Evolutionary conservation across 352 stramenopile species (phyloP), one percentile per base, ranked within the genome.

Genomic region (Globisporangium solare): DNA sequence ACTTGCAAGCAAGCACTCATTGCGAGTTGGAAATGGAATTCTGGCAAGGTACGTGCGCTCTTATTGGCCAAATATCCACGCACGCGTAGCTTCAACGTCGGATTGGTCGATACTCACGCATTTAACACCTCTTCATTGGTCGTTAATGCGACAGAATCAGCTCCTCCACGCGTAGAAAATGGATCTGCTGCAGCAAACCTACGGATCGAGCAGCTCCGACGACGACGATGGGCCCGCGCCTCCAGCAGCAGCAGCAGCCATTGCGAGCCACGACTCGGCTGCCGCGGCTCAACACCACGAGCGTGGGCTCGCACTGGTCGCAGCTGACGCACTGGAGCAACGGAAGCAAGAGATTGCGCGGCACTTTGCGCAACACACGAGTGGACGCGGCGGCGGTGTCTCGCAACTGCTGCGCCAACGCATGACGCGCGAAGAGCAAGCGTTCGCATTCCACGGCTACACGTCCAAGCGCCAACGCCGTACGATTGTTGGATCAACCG

Each of bases 391-490:
- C 37, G 37, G 37, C 24, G 24, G 24, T 7, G 3, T 32, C 15
- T 12, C 10, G 21, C 37, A 39, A 32, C n/a, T 54, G 12, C 37
- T 41, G 14, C 39, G 41, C 10, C 47, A 17, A 27, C 49, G 47
- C 21, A 63, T 59, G 55, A 67, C 60, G 4, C 41, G 13, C 17
- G 59, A 66, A 10, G 63, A 67, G 32, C 42, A 32, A 6, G 31
- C 51, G 10, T 79, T 79, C 57, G 48, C 35, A 21, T 81, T 79
- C 47, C 61, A 46, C 13, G 58, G 56, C 22, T 79, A 82, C 24
- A n/a, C 51, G 20, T 37, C 58, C 13, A 79, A 79, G 58, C 59
- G 63, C 12, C 53, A 39, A 13, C 60, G 54, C 18, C 54, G 20
- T 48, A 24, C n/a, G 41, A 43, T 0, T 41, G 56, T 18, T 24